phyloP scores from a whole-genome alignment of 305 asterid species.

The Solanum chacoense region DNA sequence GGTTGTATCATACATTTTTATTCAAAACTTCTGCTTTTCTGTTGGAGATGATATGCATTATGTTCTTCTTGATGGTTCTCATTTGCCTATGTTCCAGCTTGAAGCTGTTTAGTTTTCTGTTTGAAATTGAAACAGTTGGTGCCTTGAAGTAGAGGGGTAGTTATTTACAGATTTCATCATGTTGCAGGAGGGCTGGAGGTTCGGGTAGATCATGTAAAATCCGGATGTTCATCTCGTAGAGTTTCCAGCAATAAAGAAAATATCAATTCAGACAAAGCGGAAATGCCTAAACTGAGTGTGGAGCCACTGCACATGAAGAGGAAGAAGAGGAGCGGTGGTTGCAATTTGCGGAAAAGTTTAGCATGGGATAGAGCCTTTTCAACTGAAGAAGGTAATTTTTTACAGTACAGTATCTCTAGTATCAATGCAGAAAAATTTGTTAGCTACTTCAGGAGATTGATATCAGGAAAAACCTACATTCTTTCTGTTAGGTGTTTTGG shows the following conservation, averaged over 20 bases:
- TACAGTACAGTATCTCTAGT: background rate
- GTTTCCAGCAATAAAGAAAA: constrained; percentile 56
- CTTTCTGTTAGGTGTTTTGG: constrained; percentile 61
- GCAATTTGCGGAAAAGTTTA: constrained; percentile 75
- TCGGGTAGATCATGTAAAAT: constrained; percentile 22
- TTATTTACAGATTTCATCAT: background rate
- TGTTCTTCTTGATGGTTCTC: background rate
- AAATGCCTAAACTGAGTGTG: constrained; percentile 45
- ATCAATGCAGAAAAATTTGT: background rate
- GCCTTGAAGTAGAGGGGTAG: background rate
- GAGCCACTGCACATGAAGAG: constrained; percentile 82
- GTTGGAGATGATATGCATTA: background rate
- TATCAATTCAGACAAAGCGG: constrained; percentile 38
- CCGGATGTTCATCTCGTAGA: constrained; percentile 24
- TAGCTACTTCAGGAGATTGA: constrained; percentile 3
- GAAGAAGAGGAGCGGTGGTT: constrained; percentile 64
- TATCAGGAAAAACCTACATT: constrained; percentile 7
- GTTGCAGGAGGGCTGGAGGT: constrained; percentile 29
- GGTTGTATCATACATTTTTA: background rate
- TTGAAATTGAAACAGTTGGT: background rate
- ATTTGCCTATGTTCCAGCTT: background rate
- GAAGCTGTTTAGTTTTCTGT: background rate
- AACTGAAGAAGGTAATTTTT: constrained; percentile 71
- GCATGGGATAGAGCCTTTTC: constrained; percentile 95
- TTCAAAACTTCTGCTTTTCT: background rate